Base-by-base conservation (phyloP, 495 filamentous ascomycete genomes). In the Penicillium parvum region DNA sequence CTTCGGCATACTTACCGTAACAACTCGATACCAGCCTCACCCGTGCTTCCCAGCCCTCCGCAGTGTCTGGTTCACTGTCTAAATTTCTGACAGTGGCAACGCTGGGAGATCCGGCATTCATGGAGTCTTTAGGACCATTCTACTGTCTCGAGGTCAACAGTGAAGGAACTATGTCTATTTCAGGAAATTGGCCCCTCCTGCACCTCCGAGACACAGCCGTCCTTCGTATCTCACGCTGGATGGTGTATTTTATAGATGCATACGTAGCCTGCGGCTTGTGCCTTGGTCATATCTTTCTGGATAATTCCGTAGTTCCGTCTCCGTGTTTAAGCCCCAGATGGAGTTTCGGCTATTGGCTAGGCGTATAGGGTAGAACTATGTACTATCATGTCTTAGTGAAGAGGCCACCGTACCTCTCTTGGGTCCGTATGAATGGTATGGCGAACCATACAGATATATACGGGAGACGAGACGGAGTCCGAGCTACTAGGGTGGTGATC, bases 31-130 rank as follows among this genome's bases (percentile, higher is more conserved):
- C 42, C 42, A 46, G 42, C 48, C 48, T 39, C 42, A 27, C 40
- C 39, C 36, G 27, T 10, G 26, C 40, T 18, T 29, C 19, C 28
- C 45, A 37, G 22, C 25, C 45, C 40, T 33, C n/a, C 27, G 7
- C 37, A 29, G 12, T 15, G 30, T 40, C 40, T 47, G 49, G 49
- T 52, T 47, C 49, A 37, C 6, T 30, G 8, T 37, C 49, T 46
- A 47, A 59, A 59, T 57, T 43, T 59, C 43, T 59, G 49, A 37
- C 43, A 10, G 56, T 59, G 56, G 56, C 52, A 50, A 58, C 32
- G 27, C n/a, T n/a, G 29, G 36, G 27, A 7, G 18, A 32, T 26
- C 43, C 43, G 47, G 47, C 42, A 50, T 14, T 42, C 15, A 25
- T 42, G n/a, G n/a, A n/a, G 23, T 27, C 23, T 27, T 27, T 27